These are phyloP conservation scores for Bruguiera gymnorhiza DNA, from an alignment of 345 rosid species.

Conservation along the genomic window DNA sequence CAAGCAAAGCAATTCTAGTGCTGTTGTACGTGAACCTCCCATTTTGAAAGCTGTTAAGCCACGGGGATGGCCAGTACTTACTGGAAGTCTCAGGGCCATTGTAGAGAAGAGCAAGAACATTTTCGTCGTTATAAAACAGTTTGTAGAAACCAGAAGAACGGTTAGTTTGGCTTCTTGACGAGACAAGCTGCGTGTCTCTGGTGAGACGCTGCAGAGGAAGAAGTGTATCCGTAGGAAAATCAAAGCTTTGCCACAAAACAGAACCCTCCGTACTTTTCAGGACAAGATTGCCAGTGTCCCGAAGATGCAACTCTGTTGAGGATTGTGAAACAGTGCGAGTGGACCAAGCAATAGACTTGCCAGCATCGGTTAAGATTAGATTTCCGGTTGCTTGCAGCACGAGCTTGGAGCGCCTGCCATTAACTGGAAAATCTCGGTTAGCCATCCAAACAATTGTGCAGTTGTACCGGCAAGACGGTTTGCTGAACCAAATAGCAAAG, in stretches of 20 bases:
- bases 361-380: conserved; percentile 31
- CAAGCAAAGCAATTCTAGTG: conserved; percentile 23
- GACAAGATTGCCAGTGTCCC: conserved; percentile 20
- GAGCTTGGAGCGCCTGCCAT: conserved; percentile 38
- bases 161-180: conserved; percentile 30
- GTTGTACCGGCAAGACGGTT: background rate
- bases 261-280: too few species aligned
- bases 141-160: conserved; percentile 28
- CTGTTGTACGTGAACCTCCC: conserved; percentile 21
- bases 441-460: conserved; percentile 38
- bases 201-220: conserved; percentile 38
- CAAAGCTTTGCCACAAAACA: too few species aligned
- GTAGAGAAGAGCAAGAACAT: conserved; percentile 26
- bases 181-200: conserved; percentile 21
- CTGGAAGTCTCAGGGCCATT: conserved; percentile 25
- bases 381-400: conserved; percentile 17
- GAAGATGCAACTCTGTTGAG: conserved; percentile 8
- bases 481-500: conserved; percentile 6
- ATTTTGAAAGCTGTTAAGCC: background rate
- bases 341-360: conserved; percentile 15
- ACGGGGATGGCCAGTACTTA: conserved; percentile 28
- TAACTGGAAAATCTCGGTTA: conserved; percentile 38
- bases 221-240: conserved; percentile 39
- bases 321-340: conserved; percentile 6
- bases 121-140: conserved; percentile 24